These are phyloP conservation scores for Tolypocladium endophyticum DNA, from an alignment of 2,329 filamentous ascomycete species.

Conservation along the genomic window DNA sequence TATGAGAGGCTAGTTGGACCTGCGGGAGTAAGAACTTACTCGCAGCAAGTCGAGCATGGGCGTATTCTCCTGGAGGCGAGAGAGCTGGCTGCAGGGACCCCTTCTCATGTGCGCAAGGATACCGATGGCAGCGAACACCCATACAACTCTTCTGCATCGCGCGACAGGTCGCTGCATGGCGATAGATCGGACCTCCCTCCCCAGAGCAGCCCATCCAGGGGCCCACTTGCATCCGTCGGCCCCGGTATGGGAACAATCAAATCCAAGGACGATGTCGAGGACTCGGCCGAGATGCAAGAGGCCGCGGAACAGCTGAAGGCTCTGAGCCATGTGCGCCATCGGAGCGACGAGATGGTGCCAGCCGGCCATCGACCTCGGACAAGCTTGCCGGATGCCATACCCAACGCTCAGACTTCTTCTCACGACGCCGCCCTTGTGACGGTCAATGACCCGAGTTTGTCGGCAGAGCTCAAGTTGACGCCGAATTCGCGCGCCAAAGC, in stretches of 20 bases:
- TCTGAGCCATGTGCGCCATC: conserved; percentile 50
- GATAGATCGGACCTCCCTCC: conserved; percentile 14
- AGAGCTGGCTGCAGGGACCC: conserved; percentile 29
- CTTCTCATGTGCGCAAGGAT: conserved; percentile 16
- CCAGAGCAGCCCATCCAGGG: conserved; percentile 17
- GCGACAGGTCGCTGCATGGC: conserved; percentile 11
- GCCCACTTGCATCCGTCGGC: conserved; percentile 10
- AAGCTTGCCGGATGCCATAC: conserved; percentile 26
- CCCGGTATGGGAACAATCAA: conserved; percentile 12
- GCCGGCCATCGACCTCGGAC: conserved; percentile 22
- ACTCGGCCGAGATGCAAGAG: conserved; percentile 60
- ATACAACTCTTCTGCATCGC: conserved; percentile 12
- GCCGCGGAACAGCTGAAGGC: conserved; percentile 58
- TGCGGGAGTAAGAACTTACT: conserved; percentile 31
- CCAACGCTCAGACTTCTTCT: conserved; percentile 7
- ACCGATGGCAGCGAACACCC: conserved; percentile 14
- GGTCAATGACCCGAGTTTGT: conserved; percentile 10
- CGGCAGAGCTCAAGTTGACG: conserved; percentile 12
- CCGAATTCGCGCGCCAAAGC: conserved; percentile 27
- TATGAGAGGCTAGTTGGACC: conserved; percentile 47
- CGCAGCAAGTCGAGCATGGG: conserved; percentile 46
- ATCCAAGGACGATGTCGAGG: conserved; percentile 33
- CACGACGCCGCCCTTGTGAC: conserved; percentile 27
- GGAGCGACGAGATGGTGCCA: conserved; percentile 32
- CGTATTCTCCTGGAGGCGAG: conserved; percentile 45